A percentile compares a stretch with the other conserved stretches of the same genome.
Evolutionary conservation across 805 yeast genomes (phyloP).

Genomic region (Myxozyma udenii): DNA sequence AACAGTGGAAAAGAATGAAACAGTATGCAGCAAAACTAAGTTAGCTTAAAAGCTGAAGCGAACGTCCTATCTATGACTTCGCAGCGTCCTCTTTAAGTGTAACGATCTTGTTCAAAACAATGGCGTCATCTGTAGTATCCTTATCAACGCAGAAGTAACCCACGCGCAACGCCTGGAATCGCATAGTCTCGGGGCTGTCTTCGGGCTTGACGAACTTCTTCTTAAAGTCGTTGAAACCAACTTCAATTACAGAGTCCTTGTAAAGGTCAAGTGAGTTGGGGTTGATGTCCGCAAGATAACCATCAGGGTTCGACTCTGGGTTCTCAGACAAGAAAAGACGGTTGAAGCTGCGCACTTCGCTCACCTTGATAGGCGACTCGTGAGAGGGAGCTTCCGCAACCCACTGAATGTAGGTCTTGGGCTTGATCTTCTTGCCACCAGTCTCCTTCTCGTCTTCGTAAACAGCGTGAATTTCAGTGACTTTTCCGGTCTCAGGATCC

Average conservation of each 20-base stretch:
- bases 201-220: constrained; percentile 55
- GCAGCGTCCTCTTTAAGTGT: constrained; percentile 74
- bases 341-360: constrained; percentile 82
- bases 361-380: constrained; percentile 60
- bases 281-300: constrained; percentile 80
- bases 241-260: constrained; percentile 69
- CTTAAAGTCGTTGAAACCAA: constrained; percentile 64
- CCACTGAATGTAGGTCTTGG: constrained; percentile 98
- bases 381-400: constrained; percentile 66
- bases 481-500: constrained; percentile 56
- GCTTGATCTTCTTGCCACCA: constrained; percentile 52
- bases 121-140: constrained; percentile 59
- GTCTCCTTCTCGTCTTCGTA: constrained; percentile 58
- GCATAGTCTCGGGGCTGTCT: constrained; percentile 70
- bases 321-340: constrained; percentile 87
- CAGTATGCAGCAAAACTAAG: not conserved
- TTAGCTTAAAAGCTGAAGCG: not conserved
- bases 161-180: constrained; percentile 96
- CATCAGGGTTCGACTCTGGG: constrained; percentile 84
- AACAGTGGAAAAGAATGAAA: not conserved
- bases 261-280: constrained; percentile 70
- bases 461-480: constrained; percentile 68
- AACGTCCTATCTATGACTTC: not conserved
- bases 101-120: constrained; percentile 86
- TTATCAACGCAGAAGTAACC: constrained; percentile 92